These are phyloP conservation scores for Triangularia setosa DNA, from an alignment of 2,329 filamentous ascomycete genomes.

Conservation along the genomic window DNA sequence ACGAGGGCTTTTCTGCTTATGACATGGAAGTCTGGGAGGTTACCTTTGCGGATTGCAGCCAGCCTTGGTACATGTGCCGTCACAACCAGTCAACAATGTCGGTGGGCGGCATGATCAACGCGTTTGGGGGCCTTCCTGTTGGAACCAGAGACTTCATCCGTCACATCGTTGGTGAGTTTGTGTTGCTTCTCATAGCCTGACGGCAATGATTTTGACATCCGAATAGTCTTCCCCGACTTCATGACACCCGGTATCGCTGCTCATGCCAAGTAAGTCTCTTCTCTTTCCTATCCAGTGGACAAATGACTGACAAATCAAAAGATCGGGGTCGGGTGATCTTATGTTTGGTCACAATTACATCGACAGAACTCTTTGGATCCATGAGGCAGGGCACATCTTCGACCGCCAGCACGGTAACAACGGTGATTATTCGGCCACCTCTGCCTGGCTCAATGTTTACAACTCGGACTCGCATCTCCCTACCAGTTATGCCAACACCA, in stretches of 20 bases:
- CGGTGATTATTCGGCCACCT: neutral
- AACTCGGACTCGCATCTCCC: neutral
- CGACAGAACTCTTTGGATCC: neutral
- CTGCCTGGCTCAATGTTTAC: neutral
- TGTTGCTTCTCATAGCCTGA: too few species aligned
- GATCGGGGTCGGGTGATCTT: neutral
- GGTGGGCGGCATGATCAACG: neutral
- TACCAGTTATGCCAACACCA: neutral
- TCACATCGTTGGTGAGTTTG: neutral
- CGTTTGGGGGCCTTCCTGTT: neutral
- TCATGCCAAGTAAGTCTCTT: neutral
- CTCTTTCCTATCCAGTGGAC: neutral
- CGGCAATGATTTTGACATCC: neutral
- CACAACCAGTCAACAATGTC: neutral
- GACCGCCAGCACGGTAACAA: neutral
- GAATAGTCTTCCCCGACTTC: neutral
- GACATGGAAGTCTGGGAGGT: conserved; percentile 1
- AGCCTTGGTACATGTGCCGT: neutral
- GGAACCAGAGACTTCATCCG: neutral
- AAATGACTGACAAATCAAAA: neutral
- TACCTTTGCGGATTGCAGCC: neutral
- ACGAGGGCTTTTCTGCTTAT: neutral
- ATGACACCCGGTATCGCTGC: neutral
- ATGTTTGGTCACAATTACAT: neutral
- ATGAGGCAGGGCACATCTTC: neutral